Base-by-base conservation (phyloP, 257 asterid genomes). In the Solanum ossicruentum region DNA sequence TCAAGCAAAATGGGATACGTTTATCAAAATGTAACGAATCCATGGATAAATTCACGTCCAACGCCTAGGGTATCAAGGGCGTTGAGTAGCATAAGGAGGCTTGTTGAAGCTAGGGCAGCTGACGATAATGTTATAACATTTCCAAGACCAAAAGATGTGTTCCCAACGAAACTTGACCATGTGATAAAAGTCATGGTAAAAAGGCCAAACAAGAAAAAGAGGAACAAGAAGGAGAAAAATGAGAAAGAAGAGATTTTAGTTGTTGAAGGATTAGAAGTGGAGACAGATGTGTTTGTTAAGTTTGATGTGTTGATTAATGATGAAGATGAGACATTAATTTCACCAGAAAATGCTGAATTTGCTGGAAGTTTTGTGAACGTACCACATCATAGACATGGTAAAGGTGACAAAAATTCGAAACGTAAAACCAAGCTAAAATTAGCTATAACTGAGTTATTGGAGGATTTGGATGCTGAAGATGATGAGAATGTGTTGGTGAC, bases 311-410 rank as follows among this genome's bases (percentile, higher is more conserved):
- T 87, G 20, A 87, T 93, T 16, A 93, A 93, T 78, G 96, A 92
- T 21, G 97, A 93, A 56, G 96, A 93, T 12, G 93, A 72, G 60
- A 21, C 43, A 8, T 28, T 71, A 51, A 88, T 85, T 32, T 89
- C 92, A 57, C 86, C 85, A 57, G 92, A 86, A 8, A 89, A 92
- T 78, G 88, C 96, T 0, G 97, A 93, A 84, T 93, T 90, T 36
- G 93, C 90, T 7, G 97, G 97, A 1, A 93, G 97, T 72, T 93
- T 92, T 15, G 97, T 91, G 73, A 92, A 91, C 26, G 93, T 93
- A 81, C 93, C 97, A 23, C 97, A 92, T 39, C 91, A 88, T 84
- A 89, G 87, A 47, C 92, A 89, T 84, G 92, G 90, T 41, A 89
- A 91, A n/a, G 49, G 79, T 2, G 88, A 57, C 26, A 88, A 88